These are phyloP conservation scores for Juglanconis oblonga DNA, from an alignment of 2,329 filamentous ascomycete genomes.

Conservation along the genomic window DNA sequence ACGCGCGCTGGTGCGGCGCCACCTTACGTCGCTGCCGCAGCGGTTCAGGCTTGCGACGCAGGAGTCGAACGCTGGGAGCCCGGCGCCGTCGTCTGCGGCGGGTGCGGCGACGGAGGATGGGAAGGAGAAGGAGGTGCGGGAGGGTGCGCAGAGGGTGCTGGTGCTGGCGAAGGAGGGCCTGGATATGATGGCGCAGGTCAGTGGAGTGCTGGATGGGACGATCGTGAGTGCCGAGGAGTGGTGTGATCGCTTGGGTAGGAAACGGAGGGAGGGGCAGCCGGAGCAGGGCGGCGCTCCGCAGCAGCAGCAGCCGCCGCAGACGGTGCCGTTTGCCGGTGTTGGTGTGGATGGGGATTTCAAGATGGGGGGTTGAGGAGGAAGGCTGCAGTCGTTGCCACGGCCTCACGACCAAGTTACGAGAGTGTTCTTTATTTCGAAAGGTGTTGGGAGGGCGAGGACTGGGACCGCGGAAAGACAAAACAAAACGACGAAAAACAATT, in stretches of 20 bases:
- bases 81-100: constrained; percentile 19
- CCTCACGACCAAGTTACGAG: background rate
- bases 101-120: constrained; percentile 28
- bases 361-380: constrained; percentile 14
- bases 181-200: constrained; percentile 93
- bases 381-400: background rate
- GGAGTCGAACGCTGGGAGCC: constrained; percentile 23
- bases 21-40: constrained; percentile 80
- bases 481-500: background rate
- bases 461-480: background rate
- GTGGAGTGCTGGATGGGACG: constrained; percentile 81
- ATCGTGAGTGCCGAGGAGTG: constrained; percentile 88
- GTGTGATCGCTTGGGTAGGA: constrained; percentile 72
- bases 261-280: constrained; percentile 29
- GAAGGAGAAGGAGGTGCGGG: constrained; percentile 41
- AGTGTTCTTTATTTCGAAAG: background rate
- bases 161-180: constrained; percentile 86
- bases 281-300: constrained; percentile 17
- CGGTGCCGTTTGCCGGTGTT: constrained; percentile 13
- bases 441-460: background rate
- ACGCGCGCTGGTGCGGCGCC: constrained; percentile 73
- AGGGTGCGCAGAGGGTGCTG: constrained; percentile 72
- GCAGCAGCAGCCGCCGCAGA: constrained; percentile 24
- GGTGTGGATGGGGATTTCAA: constrained; percentile 19
- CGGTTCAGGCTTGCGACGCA: constrained; percentile 71